Conservation (phyloP, 768 basidiomycete genomes). For the Pleurotus tuber-regium region DNA sequence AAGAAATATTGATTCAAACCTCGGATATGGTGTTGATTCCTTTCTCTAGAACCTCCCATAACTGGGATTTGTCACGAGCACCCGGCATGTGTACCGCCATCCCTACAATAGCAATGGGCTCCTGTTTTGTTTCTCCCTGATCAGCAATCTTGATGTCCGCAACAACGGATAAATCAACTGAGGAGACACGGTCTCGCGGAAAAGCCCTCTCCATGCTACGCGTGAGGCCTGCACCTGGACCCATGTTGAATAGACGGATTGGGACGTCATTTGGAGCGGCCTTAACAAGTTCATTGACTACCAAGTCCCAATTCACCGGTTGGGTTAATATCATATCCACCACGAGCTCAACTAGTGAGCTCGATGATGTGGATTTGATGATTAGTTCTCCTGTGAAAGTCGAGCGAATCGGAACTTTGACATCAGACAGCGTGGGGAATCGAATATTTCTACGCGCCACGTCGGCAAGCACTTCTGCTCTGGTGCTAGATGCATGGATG, state of each 20-base stretch:
- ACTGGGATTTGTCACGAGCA: conserved; percentile 39
- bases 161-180: conserved; percentile 21
- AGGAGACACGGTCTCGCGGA: conserved; percentile 15
- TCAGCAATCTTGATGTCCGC: background rate
- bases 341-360: conserved; percentile 39
- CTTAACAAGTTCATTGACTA: conserved; percentile 29
- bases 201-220: conserved; percentile 36
- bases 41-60: conserved; percentile 60
- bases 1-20: conserved; percentile 31
- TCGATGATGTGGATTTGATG: conserved; percentile 14
- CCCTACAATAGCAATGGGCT: conserved; percentile 68
- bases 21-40: conserved; percentile 55
- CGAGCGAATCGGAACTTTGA: conserved; percentile 46
- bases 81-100: conserved; percentile 65
- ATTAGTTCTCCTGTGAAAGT: conserved; percentile 41
- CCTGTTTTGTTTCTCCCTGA: conserved; percentile 12
- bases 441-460: conserved; percentile 39
- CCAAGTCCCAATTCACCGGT: conserved; percentile 52
- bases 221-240: conserved; percentile 40
- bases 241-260: conserved; percentile 41
- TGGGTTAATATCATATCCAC: conserved; percentile 48
- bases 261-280: conserved; percentile 18
- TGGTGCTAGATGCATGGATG: conserved; percentile 27
- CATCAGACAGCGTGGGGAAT: conserved; percentile 49
- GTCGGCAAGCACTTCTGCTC: conserved; percentile 43